These are phyloP conservation scores for Tephrocybe rancida DNA, from an alignment of 768 basidiomycete genomes.

Conservation along the genomic window DNA sequence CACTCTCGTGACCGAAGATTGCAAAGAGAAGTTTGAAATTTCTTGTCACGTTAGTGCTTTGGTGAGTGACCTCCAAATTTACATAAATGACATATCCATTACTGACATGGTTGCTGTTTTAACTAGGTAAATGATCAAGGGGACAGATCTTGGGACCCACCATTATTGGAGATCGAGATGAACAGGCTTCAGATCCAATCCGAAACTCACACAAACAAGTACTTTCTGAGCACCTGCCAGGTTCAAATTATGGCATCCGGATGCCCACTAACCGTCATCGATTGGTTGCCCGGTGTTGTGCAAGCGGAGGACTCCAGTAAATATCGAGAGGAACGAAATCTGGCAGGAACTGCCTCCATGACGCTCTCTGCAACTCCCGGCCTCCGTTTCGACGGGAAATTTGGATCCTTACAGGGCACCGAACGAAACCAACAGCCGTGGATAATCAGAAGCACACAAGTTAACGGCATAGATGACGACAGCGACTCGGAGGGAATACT, in stretches of 20 bases:
- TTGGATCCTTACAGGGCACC: not conserved
- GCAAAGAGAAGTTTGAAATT: not conserved
- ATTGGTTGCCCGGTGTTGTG: not conserved
- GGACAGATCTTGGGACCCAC: not conserved
- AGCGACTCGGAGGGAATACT: not conserved
- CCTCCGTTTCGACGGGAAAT: not conserved
- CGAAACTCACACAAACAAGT: not conserved
- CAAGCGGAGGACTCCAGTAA: conserved; percentile 4
- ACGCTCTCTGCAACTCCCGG: not conserved
- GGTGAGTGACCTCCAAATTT: not conserved
- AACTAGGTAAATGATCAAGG: not conserved
- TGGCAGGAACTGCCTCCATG: not conserved
- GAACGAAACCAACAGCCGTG: not conserved
- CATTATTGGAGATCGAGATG: not conserved
- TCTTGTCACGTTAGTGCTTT: not conserved
- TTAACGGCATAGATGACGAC: not conserved
- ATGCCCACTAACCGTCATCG: not conserved
- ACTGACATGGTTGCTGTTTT: not conserved
- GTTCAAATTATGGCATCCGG: not conserved
- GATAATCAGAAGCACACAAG: not conserved
- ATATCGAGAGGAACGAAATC: not conserved
- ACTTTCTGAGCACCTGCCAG: not conserved
- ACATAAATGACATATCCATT: not conserved
- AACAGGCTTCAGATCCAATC: not conserved
- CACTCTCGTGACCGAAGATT: not conserved